Evolutionary conservation across 108 stramenopile species (phyloP).

Genomic region (Fistulifera pelliculosa): DNA sequence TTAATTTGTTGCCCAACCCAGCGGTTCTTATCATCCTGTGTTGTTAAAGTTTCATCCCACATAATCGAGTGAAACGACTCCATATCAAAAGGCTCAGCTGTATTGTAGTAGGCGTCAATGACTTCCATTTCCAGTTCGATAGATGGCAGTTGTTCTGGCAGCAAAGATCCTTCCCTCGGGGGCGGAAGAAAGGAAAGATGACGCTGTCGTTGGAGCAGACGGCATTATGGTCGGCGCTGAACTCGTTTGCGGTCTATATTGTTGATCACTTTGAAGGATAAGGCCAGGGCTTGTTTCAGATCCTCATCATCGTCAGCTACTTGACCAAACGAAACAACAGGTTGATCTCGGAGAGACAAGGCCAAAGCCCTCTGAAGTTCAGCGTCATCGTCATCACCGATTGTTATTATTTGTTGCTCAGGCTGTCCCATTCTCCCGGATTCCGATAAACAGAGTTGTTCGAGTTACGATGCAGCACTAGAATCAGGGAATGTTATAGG

Average conservation of each 20-base stretch:
- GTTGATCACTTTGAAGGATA: background rate
- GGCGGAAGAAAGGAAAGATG: too few species aligned
- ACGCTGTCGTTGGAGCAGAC: too few species aligned
- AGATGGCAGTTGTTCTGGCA: background rate
- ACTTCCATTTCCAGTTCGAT: background rate
- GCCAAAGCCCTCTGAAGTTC: slow-evolving; percentile 39
- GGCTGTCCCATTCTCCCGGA: too few species aligned
- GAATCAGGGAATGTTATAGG: too few species aligned
- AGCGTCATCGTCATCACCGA: slow-evolving; percentile 27
- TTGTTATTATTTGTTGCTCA: background rate
- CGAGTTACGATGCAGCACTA: too few species aligned
- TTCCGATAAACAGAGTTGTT: too few species aligned
- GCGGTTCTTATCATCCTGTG: slow-evolving; percentile 49
- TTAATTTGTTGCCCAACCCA: slow-evolving; percentile 53
- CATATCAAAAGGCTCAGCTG: slow-evolving; percentile 10
- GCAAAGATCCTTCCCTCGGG: too few species aligned
- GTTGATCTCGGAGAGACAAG: slow-evolving; percentile 17
- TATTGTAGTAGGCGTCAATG: background rate
- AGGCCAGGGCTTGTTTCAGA: too few species aligned
- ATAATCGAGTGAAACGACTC: slow-evolving; percentile 28
- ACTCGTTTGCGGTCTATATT: background rate
- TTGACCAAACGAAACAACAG: too few species aligned
- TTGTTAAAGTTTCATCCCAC: slow-evolving; percentile 47
- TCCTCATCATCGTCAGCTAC: too few species aligned
- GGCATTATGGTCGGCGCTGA: too few species aligned